Evolutionary conservation across 768 basidiomycete species (phyloP).

Genomic region (Kwoniella heveanensis): DNA sequence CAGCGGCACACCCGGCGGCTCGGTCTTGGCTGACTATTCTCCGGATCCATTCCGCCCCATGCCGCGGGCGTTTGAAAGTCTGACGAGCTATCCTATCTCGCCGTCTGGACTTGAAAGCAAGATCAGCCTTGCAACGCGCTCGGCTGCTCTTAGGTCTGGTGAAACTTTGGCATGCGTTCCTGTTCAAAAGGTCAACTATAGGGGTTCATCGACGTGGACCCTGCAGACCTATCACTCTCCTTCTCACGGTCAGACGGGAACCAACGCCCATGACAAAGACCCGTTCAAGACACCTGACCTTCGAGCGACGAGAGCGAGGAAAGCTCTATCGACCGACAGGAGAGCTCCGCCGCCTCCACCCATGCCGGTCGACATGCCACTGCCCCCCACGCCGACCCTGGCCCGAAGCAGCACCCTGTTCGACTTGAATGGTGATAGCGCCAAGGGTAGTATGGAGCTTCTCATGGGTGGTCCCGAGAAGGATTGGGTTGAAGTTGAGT

Average conservation of each 20-base stretch:
- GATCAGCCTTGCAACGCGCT: constrained; percentile 21
- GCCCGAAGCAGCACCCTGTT: constrained; percentile 29
- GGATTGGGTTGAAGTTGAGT: constrained; percentile 42
- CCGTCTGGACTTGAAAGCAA: constrained; percentile 28
- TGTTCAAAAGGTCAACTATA: constrained; percentile 11
- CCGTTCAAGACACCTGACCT: constrained; percentile 19
- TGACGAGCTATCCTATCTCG: constrained; percentile 38
- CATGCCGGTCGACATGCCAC: constrained; percentile 40
- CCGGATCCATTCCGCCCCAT: constrained; percentile 47
- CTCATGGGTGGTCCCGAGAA: constrained; percentile 35
- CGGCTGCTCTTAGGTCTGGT: constrained; percentile 5
- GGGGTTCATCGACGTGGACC: constrained; percentile 34
- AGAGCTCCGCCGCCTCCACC: constrained; percentile 48
- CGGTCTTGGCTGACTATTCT: constrained; percentile 41
- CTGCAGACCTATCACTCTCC: constrained; percentile 39
- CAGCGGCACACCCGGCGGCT: constrained; percentile 34
- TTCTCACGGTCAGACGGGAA: not conserved
- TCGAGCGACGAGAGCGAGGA: constrained; percentile 1
- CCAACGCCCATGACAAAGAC: constrained; percentile 1
- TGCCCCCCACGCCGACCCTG: constrained; percentile 44
- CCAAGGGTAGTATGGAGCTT: constrained; percentile 40
- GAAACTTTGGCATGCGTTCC: constrained; percentile 22
- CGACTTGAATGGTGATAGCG: constrained; percentile 12
- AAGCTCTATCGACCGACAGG: constrained; percentile 2
- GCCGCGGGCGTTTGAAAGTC: constrained; percentile 39